A percentile compares a stretch with the other conserved stretches of the same genome.
Conservation (phyloP, 805 yeast genomes). For the Saccharomycopsis lassenensis region DNA sequence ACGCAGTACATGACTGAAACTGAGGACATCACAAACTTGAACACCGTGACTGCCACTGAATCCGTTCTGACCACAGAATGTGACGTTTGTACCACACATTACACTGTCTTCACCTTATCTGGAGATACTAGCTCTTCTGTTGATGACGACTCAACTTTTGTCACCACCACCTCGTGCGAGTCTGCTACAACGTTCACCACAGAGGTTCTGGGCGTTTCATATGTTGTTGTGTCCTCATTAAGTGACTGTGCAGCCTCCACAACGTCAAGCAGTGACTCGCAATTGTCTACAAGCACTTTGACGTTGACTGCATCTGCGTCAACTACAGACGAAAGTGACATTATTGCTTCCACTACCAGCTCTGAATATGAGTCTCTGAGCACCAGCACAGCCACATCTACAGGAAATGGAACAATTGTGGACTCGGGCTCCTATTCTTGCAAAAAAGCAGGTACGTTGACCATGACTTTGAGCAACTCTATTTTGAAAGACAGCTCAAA, state of each 20-base stretch:
- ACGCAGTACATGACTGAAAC: slow-evolving; percentile 10
- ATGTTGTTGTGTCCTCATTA: slow-evolving; percentile 13
- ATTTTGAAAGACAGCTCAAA: slow-evolving; percentile 36
- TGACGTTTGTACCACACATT: slow-evolving; percentile 11
- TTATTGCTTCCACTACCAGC: slow-evolving; percentile 21
- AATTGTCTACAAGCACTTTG: slow-evolving; percentile 20
- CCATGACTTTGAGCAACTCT: slow-evolving; percentile 34
- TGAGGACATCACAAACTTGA: slow-evolving; percentile 20
- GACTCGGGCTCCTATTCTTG: slow-evolving; percentile 23
- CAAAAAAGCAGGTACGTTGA: slow-evolving; percentile 30
- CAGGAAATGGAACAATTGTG: slow-evolving; percentile 14
- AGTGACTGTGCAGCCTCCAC: slow-evolving; percentile 3
- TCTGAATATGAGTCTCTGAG: slow-evolving; percentile 19
- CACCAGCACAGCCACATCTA: slow-evolving; percentile 20
- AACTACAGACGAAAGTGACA: slow-evolving; percentile 5
- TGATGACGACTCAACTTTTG: slow-evolving; percentile 1
- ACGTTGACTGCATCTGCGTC: slow-evolving; percentile 22
- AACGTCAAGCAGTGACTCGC: neutral
- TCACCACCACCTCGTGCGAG: slow-evolving; percentile 13
- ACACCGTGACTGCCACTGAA: slow-evolving; percentile 20
- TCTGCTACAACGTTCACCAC: slow-evolving; percentile 15
- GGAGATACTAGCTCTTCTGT: slow-evolving; percentile 10
- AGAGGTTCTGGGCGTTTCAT: slow-evolving; percentile 10
- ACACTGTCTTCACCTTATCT: slow-evolving; percentile 18
- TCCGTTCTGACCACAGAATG: slow-evolving; percentile 16